Evolutionary conservation across 345 rosid species (phyloP), one percentile per base, ranked within the genome.

Genomic region (Dimocarpus longan): DNA sequence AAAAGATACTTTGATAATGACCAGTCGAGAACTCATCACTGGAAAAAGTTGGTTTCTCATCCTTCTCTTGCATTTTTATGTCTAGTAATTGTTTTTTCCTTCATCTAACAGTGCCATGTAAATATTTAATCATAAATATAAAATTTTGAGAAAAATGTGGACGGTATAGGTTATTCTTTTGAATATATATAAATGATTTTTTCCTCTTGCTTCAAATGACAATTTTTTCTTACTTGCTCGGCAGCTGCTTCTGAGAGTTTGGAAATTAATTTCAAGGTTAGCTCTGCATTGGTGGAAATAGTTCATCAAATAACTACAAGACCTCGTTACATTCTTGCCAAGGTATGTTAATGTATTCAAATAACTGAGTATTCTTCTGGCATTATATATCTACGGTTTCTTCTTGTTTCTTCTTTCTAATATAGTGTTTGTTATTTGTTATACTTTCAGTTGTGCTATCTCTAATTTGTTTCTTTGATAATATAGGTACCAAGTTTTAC

Each of bases 261-360:
- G 80, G 94, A 89, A 81, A 95, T 95, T 83, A 95, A 95, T 86
- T 92, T 89, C 87, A 92, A 88, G 86, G 99, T 95, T 85, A 95
- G 99, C 90, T 93, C 99, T 73, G 98, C 99, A 5, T 81, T 95
- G 76, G 99, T 95, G 80, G 98, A 95, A 88, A 87, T 93, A 79
- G 97, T 93, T 74, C 88, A 89, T 83, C 85, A 85, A 81, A 91
- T 95, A 83, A 86, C 86, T 32, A 87, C 91, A 50, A 88, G 96
- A 83, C 99, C 99, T 74, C 95, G 99, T 63, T 95, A 93, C 81
- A 93, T 95, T 81, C 95, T 95, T 71, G 99, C 99, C 62, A 95
- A 95, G 98, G 98, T 95, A 85, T 43, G 66, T 78, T 52, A 46
- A 15, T 66, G 78, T 71, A 42, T 76, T 57, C 44, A 43, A 40